phyloP scores from a whole-genome alignment of 164 flowering plant genomes.

The Euptelea pleiosperma region DNA sequence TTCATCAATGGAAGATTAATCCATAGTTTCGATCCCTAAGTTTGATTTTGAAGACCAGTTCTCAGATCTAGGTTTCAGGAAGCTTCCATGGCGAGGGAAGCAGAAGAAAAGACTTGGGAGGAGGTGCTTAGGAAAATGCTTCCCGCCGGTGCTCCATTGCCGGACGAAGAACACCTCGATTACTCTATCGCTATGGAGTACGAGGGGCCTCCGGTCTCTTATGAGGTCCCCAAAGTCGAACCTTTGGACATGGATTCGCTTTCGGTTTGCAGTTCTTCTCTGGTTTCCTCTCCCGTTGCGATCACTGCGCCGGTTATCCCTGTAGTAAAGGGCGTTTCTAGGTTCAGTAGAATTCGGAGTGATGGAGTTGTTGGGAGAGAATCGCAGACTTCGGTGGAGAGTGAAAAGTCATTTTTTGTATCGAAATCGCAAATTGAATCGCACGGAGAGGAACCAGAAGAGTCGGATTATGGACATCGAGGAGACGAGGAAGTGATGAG shows the following conservation, averaged over 20 bases:
- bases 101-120: conserved; percentile 32
- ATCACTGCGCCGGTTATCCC: conserved; percentile 22
- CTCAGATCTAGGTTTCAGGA: background rate
- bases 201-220: conserved; percentile 38
- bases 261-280: conserved; percentile 22
- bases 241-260: conserved; percentile 31
- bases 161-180: conserved; percentile 51
- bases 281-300: conserved; percentile 19
- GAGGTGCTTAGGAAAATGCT: conserved; percentile 41
- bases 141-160: conserved; percentile 51
- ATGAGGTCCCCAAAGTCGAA: conserved; percentile 40
- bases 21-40: background rate
- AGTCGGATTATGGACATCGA: background rate
- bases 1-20: no score
- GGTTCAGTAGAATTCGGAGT: conserved; percentile 17
- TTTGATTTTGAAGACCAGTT: background rate
- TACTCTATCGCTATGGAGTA: conserved; percentile 56
- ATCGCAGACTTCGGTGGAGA: conserved; percentile 13
- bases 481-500: conserved; percentile 2
- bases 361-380: no score
- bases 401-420: conserved; percentile 15
- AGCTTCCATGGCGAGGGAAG: background rate
- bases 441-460: conserved; percentile 2
- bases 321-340: conserved; percentile 7
- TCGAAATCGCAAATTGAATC: no score